These are phyloP conservation scores for Hyaloscypha hepaticicola DNA, from an alignment of 495 filamentous ascomycete species.

Conservation along the genomic window DNA sequence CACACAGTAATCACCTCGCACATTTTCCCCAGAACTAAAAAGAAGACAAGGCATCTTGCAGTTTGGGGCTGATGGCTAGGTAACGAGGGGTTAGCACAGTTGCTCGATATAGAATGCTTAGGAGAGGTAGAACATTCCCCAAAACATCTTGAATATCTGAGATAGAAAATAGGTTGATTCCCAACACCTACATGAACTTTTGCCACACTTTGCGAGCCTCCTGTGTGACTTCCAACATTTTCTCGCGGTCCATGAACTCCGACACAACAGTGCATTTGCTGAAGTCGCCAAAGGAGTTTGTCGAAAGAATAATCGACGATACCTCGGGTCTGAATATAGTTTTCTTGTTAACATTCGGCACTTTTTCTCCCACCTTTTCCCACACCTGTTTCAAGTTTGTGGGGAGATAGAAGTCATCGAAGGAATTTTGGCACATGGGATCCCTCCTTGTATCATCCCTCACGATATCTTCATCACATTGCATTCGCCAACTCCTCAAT, in stretches of 20 bases:
- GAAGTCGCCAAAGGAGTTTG: conserved; percentile 2
- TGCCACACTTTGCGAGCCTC: neutral
- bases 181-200: too few relatives aligned
- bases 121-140: too few relatives aligned
- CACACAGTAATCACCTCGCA: neutral
- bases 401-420: neutral
- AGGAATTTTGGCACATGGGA: neutral
- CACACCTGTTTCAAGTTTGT: neutral
- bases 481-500: neutral
- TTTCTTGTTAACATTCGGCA: neutral
- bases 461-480: neutral
- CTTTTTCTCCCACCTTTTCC: neutral
- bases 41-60: conserved; percentile 3
- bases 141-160: too few relatives aligned
- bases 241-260: neutral
- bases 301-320: neutral
- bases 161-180: too few relatives aligned
- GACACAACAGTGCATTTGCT: conserved; percentile 3
- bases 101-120: too few relatives aligned
- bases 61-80: neutral
- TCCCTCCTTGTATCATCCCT: neutral
- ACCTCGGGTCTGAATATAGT: neutral
- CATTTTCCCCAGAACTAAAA: neutral
- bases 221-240: neutral
- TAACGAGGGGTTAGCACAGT: too few relatives aligned